Conservation (phyloP, 306 rosid species). For the Dalbergia cochinchinensis region DNA sequence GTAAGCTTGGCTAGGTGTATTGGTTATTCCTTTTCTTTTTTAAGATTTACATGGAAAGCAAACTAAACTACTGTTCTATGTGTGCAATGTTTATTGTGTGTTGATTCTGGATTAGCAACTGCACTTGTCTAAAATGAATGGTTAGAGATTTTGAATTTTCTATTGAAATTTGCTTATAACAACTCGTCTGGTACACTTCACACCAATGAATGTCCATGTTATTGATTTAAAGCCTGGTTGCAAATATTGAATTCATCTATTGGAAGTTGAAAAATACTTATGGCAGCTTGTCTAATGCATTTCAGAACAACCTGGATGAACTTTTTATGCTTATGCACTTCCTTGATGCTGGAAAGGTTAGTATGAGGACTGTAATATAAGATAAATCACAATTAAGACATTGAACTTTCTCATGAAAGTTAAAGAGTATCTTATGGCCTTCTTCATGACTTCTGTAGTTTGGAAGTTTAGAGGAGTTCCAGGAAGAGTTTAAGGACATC, state of each 20-base stretch:
- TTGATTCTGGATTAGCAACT: slow-evolving; percentile 12
- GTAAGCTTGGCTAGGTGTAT: not conserved
- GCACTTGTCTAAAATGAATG: slow-evolving; percentile 1
- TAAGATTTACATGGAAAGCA: not conserved
- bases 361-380: slow-evolving; percentile 48
- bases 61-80: not conserved
- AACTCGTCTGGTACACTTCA: slow-evolving; percentile 46
- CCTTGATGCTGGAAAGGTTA: slow-evolving; percentile 99
- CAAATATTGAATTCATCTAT: slow-evolving; percentile 38
- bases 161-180: slow-evolving; percentile 36
- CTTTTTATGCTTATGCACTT: slow-evolving; percentile 99
- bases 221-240: slow-evolving; percentile 31
- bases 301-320: slow-evolving; percentile 98
- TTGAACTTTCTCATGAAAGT: slow-evolving; percentile 41
- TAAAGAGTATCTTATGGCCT: slow-evolving; percentile 37
- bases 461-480: slow-evolving; percentile 97
- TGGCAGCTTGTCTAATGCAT: slow-evolving; percentile 44
- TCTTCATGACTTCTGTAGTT: slow-evolving; percentile 65
- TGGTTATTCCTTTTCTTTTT: slow-evolving; percentile 2
- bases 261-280: slow-evolving; percentile 49
- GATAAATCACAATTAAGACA: slow-evolving; percentile 30
- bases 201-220: slow-evolving; percentile 43
- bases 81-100: slow-evolving; percentile 3
- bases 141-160: slow-evolving; percentile 32
- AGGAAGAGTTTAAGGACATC: slow-evolving; percentile 96